Evolutionary conservation across 2,329 filamentous ascomycete genomes (phyloP).

Genomic region (Xylariaceae sp.): DNA sequence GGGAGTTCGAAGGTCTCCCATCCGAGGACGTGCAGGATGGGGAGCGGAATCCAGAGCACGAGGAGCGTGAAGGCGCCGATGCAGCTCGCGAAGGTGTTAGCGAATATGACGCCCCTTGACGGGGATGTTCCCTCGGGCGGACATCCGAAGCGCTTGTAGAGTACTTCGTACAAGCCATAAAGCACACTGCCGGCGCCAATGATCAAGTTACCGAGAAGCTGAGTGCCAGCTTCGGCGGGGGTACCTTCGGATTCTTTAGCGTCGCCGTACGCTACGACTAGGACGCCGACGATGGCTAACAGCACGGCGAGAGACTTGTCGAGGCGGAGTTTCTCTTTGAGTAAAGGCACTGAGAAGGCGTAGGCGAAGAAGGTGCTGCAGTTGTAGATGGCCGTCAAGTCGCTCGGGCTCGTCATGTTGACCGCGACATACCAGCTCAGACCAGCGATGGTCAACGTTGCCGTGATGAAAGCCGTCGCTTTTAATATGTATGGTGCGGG

Average conservation of each 20-base stretch:
- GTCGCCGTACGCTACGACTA: conserved; percentile 95
- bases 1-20: conserved; percentile 83
- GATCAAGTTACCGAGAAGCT: conserved; percentile 81
- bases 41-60: conserved; percentile 89
- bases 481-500: conserved; percentile 67
- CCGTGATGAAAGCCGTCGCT: conserved; percentile 79
- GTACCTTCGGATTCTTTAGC: conserved; percentile 43
- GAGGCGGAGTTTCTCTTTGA: conserved; percentile 76
- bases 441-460: conserved; percentile 81
- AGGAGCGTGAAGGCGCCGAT: conserved; percentile 82
- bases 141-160: conserved; percentile 92
- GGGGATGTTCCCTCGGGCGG: conserved; percentile 84
- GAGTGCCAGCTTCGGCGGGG: conserved; percentile 48
- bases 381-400: conserved; percentile 98
- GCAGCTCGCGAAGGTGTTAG: conserved; percentile 83
- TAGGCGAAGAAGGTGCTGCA: conserved; percentile 99
- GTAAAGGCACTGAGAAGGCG: conserved; percentile 85
- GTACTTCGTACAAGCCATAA: conserved; percentile 94
- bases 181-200: conserved; percentile 88
- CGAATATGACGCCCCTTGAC: conserved; percentile 90
- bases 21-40: conserved; percentile 73
- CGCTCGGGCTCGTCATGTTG: conserved; percentile 84
- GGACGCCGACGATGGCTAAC: conserved; percentile 82
- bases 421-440: conserved; percentile 96
- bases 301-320: conserved; percentile 85